Conservation (phyloP, 345 rosid genomes). For the Schrenkiella parvula region DNA sequence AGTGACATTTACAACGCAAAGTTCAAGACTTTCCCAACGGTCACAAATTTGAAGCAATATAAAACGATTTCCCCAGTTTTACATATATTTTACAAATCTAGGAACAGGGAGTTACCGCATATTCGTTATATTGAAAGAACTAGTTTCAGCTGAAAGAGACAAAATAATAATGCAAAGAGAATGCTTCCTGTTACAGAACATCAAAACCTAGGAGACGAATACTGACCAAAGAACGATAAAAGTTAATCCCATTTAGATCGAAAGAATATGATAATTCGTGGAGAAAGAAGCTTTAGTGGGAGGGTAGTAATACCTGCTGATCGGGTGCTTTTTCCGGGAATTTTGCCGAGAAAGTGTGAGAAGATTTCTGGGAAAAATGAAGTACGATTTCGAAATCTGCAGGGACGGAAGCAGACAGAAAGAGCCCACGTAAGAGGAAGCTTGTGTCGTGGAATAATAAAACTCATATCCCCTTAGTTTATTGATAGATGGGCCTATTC, state of each 20-base stretch:
- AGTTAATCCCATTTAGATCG: constrained; percentile 18
- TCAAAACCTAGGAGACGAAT: constrained; percentile 21
- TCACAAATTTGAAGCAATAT: constrained; percentile 24
- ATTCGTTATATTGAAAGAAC: not conserved
- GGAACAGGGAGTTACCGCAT: not conserved
- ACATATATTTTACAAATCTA: not conserved
- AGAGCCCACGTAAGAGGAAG: constrained; percentile 26
- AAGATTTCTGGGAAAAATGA: not conserved
- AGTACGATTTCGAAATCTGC: constrained; percentile 28
- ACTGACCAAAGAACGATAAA: not conserved
- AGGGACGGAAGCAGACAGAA: constrained; percentile 25
- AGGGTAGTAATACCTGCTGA: constrained; percentile 32
- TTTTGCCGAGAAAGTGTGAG: constrained; percentile 38
- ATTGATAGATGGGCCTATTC: constrained; percentile 15
- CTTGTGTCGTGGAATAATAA: not conserved
- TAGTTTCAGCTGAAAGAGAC: not conserved
- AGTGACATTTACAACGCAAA: not conserved
- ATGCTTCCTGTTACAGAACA: constrained; percentile 12
- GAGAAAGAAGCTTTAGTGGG: constrained; percentile 8
- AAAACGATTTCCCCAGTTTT: not conserved
- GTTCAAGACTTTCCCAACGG: constrained; percentile 16
- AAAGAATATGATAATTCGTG: not conserved
- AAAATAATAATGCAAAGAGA: not conserved
- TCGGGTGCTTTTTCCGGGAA: constrained; percentile 41
- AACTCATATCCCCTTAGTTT: not conserved